Base-by-base conservation (phyloP, 805 yeast species). In the Wickerhamiella vanderwaltii region DNA sequence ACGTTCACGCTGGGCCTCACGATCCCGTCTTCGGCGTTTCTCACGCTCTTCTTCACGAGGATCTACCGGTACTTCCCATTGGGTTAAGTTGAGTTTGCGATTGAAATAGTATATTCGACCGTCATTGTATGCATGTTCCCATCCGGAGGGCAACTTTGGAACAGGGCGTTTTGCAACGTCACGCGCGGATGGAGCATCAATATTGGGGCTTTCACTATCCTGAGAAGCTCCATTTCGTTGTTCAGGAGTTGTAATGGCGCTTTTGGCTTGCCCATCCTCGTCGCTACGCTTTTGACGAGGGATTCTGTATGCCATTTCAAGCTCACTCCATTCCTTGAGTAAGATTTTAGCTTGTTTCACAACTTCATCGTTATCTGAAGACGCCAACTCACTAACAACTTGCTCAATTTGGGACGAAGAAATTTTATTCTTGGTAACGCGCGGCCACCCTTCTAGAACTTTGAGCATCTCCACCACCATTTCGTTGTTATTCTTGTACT, bases 301-400 rank as follows among this genome's bases (percentile, higher is more conserved):
- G 39, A 88, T 87, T 34, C 91, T 71, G 55, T 79, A 82, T n/a
- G 86, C 87, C 72, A 83, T 75, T 55, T 80, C 78, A 45, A 83
- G 70, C 19, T 64, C 63, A 34, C 77, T 65, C 96, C 96, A 88
- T 43, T 68, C 77, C 1, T 67, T 64, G 20, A 83, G 52, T 29
- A 88, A 60, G 5, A 58, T 57, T 2, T 57, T 45, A 3, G 79
- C 68, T 41, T 67, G 59, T 1, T 42, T 43, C 48, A 58, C 53
- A 25, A 68, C 53, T 9, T 58, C 58, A 2, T 49, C 52, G 44
- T 29, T 28, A 16, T 46, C 36, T 5, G 62, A 52, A 15, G 48
- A 49, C 2, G 57, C 43, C 15, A 82, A 54, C 3, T 64, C 65
- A 30, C 63, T 54, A 4, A 88, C 71, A 12, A 74, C 68, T 26